Conservation (phyloP, 805 yeast genomes). For the Wilhelminamyces savonicus region DNA sequence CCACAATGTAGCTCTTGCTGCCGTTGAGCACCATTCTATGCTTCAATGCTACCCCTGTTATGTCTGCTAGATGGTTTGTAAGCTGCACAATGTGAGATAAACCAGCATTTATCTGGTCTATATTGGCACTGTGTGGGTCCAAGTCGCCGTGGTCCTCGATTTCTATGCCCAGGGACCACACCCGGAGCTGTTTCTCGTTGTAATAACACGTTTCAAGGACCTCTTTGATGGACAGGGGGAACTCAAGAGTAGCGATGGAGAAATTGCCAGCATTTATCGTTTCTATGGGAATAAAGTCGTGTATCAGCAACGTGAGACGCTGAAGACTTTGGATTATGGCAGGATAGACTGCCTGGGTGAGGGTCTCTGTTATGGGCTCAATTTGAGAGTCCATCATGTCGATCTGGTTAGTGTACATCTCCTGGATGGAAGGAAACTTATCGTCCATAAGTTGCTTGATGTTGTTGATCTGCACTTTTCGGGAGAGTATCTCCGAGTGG, state of each 20-base stretch:
- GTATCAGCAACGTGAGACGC: constrained; percentile 9
- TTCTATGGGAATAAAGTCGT: constrained; percentile 22
- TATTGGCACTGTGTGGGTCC: constrained; percentile 7
- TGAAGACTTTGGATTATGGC: constrained; percentile 11
- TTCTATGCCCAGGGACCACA: constrained; percentile 1
- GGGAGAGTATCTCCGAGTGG: constrained; percentile 13
- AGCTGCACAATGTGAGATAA: constrained; percentile 24
- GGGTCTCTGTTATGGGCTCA: constrained; percentile 20
- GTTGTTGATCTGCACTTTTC: constrained; percentile 16
- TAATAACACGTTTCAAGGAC: constrained; percentile 25
- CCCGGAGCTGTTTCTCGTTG: constrained; percentile 3
- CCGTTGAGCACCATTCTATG: constrained; percentile 21
- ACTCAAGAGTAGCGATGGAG: constrained; percentile 27
- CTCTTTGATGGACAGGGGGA: constrained; percentile 26
- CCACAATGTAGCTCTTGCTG: constrained; percentile 16
- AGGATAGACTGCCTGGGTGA: constrained; percentile 16
- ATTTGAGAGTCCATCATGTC: constrained; percentile 22
- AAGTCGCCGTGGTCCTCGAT: constrained; percentile 3
- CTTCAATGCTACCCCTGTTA: constrained; percentile 19
- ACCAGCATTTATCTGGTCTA: constrained; percentile 27
- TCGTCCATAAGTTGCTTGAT: constrained; percentile 10
- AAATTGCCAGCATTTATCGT: constrained; percentile 17
- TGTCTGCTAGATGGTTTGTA: constrained; percentile 15
- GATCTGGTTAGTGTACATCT: constrained; percentile 12
- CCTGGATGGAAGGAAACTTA: constrained; percentile 8